A percentile compares a stretch with the other conserved stretches of the same genome.
These are phyloP conservation scores for Eucalyptus victrix DNA, from an alignment of 345 rosid species.

Conservation along the genomic window DNA sequence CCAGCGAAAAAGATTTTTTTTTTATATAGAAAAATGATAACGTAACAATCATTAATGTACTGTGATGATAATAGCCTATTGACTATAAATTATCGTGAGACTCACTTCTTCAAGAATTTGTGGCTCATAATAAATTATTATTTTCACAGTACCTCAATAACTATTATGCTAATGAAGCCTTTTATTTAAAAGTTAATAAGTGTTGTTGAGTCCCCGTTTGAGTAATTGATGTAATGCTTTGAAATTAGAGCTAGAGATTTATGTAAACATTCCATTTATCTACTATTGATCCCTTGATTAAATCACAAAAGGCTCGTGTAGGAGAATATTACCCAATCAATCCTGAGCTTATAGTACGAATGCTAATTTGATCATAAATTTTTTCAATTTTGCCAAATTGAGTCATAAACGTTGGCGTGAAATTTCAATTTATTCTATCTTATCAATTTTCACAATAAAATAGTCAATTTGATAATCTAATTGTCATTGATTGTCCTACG, in stretches of 20 bases:
- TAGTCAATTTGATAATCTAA: neutral
- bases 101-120: rapidly evolving
- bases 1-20: neutral
- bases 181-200: neutral
- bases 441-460: neutral
- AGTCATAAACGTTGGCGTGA: rapidly evolving
- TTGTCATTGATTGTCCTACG: rapidly evolving
- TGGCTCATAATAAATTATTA: too few species aligned
- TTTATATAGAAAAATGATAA: neutral
- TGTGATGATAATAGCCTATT: too few species aligned
- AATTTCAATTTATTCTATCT: neutral
- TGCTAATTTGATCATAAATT: neutral
- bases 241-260: neutral
- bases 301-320: neutral
- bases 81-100: too few species aligned
- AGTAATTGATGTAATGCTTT: neutral
- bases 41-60: rapidly evolving
- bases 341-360: too few species aligned
- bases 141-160: too few species aligned
- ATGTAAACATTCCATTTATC: neutral
- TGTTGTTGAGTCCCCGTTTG: neutral
- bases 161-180: too few species aligned
- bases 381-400: neutral
- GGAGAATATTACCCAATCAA: too few species aligned
- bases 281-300: neutral